phyloP scores from a whole-genome alignment of 1,284 basidiomycete genomes.

The Ceratobasidium sp. region DNA sequence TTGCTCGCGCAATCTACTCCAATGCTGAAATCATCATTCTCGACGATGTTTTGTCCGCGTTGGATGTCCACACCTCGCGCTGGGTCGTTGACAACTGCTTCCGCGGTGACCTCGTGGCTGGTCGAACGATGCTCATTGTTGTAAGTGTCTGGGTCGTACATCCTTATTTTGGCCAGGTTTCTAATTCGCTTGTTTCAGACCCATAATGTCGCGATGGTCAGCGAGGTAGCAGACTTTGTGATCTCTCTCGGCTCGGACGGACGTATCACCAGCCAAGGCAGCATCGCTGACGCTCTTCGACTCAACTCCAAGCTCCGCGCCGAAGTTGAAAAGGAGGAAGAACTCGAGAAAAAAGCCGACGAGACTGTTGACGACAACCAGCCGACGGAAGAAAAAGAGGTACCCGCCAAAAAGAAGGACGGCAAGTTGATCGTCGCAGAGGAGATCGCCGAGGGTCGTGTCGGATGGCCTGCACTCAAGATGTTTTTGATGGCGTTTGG shows the following conservation, averaged over 20 bases:
- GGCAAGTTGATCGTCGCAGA: conserved; percentile 69
- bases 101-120: conserved; percentile 71
- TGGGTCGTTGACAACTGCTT: conserved; percentile 83
- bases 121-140: conserved; percentile 77
- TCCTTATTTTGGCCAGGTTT: not conserved
- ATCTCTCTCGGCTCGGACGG: conserved; percentile 68
- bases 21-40: conserved; percentile 71
- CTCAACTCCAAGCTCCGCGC: conserved; percentile 50
- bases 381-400: conserved; percentile 54
- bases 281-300: conserved; percentile 60
- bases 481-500: conserved; percentile 54
- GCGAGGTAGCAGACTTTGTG: conserved; percentile 70
- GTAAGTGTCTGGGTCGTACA: conserved; percentile 57
- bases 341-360: conserved; percentile 58
- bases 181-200: conserved; percentile 58
- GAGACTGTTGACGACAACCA: conserved; percentile 46
- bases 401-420: conserved; percentile 52
- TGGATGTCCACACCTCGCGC: conserved; percentile 71
- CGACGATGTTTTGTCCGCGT: conserved; percentile 60
- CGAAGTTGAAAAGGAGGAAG: conserved; percentile 51
- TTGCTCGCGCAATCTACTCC: conserved; percentile 85
- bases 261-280: conserved; percentile 62
- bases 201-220: conserved; percentile 76
- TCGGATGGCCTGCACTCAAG: conserved; percentile 60
- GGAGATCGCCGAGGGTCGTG: conserved; percentile 67